Evolutionary conservation across 2,329 filamentous ascomycete genomes (phyloP), one percentile per base, ranked within the genome.

Genomic region (Neopestalotiopsis sp.): DNA sequence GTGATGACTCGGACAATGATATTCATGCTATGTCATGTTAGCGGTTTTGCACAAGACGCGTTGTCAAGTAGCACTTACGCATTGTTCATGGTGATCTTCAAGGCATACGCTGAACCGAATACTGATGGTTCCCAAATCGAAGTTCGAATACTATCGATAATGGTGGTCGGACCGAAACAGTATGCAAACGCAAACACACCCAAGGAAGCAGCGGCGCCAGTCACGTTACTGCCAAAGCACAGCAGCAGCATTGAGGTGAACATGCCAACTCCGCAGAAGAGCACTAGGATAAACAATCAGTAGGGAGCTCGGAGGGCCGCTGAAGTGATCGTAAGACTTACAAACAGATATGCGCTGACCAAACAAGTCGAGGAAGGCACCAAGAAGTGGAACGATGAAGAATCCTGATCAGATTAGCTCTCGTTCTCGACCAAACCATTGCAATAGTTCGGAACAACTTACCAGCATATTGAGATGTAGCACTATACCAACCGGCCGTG

Each of bases 81-180:
- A 67, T 91, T 91, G 74, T 90, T 90, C 74, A 90, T 86, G 28
- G 85, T 86, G 49, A 90, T 84, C 69, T 91, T 91, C 68, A 90
- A 76, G 1, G 87, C 83, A 69, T 90, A 90, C 0, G 85, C 89
- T 0, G 87, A 85, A 0, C 88, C 89, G 68, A 90, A 91, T 0
- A 89, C 85, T 1, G 85, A 85, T 68, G 88, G 85, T 30, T 89
- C 82, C 85, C 87, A 89, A 75, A 91, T 84, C 0, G 84, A 83
- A 0, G 88, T 89, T 17, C 89, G 86, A 28, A 90, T 88, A 24
- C 85, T 81, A 73, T 91, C 89, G 66, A 91, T 89, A 68, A 90
- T 88, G 3, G 84, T 81, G 0, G 88, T 89, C 0, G 88, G 87
- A 0, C 88, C 88, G 1, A 90, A 80, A 0, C 83, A 85, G 4